Conservation (phyloP, 345 rosid species). For the Moringa oleifera region DNA sequence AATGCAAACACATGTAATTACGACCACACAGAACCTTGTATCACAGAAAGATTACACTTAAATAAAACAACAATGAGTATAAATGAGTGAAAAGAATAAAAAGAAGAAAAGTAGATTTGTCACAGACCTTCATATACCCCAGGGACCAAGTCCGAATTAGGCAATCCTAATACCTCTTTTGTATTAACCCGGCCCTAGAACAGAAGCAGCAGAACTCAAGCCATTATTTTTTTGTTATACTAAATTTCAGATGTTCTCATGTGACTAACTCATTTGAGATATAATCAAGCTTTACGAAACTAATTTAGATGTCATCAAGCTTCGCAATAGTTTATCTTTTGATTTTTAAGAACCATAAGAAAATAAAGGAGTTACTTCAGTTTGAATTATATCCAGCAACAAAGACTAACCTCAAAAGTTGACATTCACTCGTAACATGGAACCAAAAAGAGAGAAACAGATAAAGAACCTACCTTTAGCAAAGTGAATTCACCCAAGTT, state of each 20-base stretch:
- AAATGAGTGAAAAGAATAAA: background rate
- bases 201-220: constrained; percentile 8
- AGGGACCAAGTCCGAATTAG: constrained; percentile 86
- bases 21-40: background rate
- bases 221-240: background rate
- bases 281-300: background rate
- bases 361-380: background rate
- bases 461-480: constrained; percentile 46
- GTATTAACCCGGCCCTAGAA: constrained; percentile 82
- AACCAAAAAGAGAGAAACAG: background rate
- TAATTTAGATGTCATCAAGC: background rate
- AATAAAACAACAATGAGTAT: background rate
- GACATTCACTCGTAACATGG: background rate
- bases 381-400: background rate
- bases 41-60: background rate
- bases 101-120: background rate
- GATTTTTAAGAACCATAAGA: background rate
- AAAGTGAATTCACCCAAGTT: constrained; percentile 51
- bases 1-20: background rate
- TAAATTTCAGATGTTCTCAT: background rate
- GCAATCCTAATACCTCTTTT: constrained; percentile 74
- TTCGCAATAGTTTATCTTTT: no score
- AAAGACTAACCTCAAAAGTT: background rate
- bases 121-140: constrained; percentile 85
- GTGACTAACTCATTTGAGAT: no score